Evolutionary conservation across 441 rosid species (phyloP).

Genomic region (Jatropha podagrica): DNA sequence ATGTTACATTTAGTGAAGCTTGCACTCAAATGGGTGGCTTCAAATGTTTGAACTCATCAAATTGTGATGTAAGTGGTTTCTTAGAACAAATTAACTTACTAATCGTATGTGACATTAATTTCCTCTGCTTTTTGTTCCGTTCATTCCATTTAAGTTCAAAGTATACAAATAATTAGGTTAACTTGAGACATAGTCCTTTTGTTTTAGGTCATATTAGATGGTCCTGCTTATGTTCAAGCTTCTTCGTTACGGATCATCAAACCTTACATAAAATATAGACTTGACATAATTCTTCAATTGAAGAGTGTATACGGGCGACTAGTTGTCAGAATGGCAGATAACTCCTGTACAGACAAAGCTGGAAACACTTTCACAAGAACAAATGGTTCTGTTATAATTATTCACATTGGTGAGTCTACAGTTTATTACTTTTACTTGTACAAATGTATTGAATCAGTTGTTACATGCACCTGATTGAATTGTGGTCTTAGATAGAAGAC

Average conservation of each 20-base stretch:
- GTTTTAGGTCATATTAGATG: constrained; percentile 40
- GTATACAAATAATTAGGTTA: too few relatives aligned
- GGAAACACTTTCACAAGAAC: constrained; percentile 53
- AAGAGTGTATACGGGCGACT: constrained; percentile 34
- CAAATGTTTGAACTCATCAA: constrained; percentile 51
- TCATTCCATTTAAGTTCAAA: too few relatives aligned
- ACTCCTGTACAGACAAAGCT: constrained; percentile 47
- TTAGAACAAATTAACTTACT: too few relatives aligned
- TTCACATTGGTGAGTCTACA: constrained; percentile 49
- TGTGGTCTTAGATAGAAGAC: constrained; percentile 52
- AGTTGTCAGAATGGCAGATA: constrained; percentile 40
- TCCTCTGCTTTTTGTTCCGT: too few relatives aligned
- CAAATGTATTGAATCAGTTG: constrained; percentile 3
- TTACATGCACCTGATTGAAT: background rate
- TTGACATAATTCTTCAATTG: constrained; percentile 34
- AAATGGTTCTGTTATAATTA: constrained; percentile 35
- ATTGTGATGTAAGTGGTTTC: constrained; percentile 46
- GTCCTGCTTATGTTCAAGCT: constrained; percentile 42
- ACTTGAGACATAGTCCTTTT: too few relatives aligned
- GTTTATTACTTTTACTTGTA: constrained; percentile 5
- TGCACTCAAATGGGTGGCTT: constrained; percentile 51
- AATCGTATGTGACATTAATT: too few relatives aligned
- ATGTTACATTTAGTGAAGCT: constrained; percentile 49
- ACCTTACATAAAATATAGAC: constrained; percentile 35
- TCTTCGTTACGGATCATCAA: constrained; percentile 36